Evolutionary conservation across 2,329 filamentous ascomycete genomes (phyloP), one percentile per base, ranked within the genome.

Genomic region (Domatiomyces globalis): DNA sequence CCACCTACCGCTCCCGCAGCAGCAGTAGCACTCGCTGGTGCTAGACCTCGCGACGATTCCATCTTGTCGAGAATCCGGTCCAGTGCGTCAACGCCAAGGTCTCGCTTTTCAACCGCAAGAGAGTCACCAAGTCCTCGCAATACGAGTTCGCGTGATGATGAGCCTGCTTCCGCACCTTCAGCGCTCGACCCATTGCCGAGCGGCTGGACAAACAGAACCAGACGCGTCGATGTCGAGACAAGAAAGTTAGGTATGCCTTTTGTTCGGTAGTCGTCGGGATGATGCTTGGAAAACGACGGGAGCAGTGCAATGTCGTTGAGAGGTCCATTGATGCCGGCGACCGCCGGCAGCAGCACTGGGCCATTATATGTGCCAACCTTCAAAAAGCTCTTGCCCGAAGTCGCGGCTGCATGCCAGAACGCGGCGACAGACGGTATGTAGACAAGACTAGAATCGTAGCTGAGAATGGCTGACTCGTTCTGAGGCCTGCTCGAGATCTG

Each of bases 71-170:
- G 58, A 3, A 73, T 60, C 18, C 70, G 65, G 51, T 70, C 70
- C 70, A 74, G 73, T 46, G 70, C 71, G 43, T 71, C 66, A 15
- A 74, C 64, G 52, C 72, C 71, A 15, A 74, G 63, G 49, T 71
- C 68, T 44, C 70, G 71, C 45, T 63, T 63, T 45, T 59, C 25
- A 27, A 45, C 5, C 10, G 44, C 44, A 5, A 39, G 5, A 10
- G 33, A 39, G 2, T 39, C 33, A 4, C 15, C 33, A 4, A 39
- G 12, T 39, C 33, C 12, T 15, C 15, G 33, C 5, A 39, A 39
- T 39, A 15, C 12, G 33, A 39, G 33, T 39, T 39, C 33, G 33
- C 33, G 33, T 15, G 33, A 39, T 10, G 8, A 33, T 15, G 33
- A 39, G 15, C 1, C 33, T 10, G 33, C 33, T 5, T 10, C 33